phyloP scores from a whole-genome alignment of 306 rosid genomes.

The Carpinus viminea region DNA sequence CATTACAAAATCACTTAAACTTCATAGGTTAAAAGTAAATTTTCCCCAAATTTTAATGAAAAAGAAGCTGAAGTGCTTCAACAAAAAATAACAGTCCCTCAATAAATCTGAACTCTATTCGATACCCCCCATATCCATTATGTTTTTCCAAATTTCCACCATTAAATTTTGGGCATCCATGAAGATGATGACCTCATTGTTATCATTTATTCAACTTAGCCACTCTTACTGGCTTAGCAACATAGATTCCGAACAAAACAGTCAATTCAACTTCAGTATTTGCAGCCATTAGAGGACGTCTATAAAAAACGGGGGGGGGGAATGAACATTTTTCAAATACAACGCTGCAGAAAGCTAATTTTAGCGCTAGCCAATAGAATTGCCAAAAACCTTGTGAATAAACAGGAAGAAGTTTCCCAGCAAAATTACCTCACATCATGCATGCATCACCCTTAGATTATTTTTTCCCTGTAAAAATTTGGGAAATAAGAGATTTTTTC shows the following conservation, averaged over 20 bases:
- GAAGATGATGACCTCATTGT: background rate
- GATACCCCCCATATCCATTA: background rate
- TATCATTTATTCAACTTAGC: background rate
- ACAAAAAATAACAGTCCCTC: background rate
- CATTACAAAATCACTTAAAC: too few species aligned
- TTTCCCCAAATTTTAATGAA: background rate
- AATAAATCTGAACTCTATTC: background rate
- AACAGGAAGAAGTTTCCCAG: too few species aligned
- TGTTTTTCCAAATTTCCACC: background rate
- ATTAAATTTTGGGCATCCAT: background rate
- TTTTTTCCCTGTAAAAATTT: too few species aligned
- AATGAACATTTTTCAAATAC: background rate
- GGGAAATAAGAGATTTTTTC: too few species aligned
- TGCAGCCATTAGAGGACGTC: too few species aligned
- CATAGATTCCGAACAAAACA: background rate
- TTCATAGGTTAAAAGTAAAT: too few species aligned
- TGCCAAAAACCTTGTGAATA: background rate
- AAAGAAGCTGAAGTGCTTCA: background rate
- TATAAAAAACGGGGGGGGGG: too few species aligned
- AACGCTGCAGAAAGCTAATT: constrained; percentile 1
- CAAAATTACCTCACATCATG: constrained; percentile 43
- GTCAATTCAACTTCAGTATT: background rate
- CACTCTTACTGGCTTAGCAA: background rate
- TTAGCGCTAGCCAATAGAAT: background rate
- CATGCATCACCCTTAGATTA: constrained; percentile 35